These are phyloP conservation scores for Astrephomene gubernaculifera DNA, from an alignment of 139 green algal genomes.

Conservation along the genomic window DNA sequence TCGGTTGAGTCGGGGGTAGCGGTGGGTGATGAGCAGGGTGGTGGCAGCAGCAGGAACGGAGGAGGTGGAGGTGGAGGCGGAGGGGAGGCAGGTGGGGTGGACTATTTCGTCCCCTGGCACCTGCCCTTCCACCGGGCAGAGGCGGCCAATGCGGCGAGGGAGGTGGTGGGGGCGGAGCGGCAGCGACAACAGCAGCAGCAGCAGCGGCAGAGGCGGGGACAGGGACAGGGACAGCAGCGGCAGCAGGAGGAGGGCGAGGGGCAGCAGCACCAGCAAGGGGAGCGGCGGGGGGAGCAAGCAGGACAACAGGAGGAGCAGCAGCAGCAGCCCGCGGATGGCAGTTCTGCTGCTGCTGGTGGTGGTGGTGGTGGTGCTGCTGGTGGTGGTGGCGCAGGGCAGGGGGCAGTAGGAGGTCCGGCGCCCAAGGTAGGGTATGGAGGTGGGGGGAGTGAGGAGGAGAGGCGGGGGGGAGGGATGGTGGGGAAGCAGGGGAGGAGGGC, in stretches of 20 bases:
- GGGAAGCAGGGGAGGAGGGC: no score
- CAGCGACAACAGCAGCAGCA: neutral
- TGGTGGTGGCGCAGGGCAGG: neutral
- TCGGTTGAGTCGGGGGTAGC: neutral
- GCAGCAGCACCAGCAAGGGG: no score
- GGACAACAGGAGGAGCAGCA: no score
- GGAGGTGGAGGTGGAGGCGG: neutral
- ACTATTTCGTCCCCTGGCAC: slow-evolving; percentile 99
- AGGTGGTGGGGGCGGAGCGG: neutral
- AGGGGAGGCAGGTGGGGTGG: slow-evolving; percentile 18
- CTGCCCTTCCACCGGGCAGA: slow-evolving; percentile 90
- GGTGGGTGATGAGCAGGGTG: no score
- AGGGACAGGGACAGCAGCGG: neutral
- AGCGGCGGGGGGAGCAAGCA: no score
- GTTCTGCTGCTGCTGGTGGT: no score
- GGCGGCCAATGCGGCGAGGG: slow-evolving; percentile 40
- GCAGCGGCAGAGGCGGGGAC: neutral
- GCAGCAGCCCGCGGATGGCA: no score
- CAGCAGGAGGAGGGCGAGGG: no score
- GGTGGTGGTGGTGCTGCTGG: no score
- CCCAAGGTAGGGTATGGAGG: slow-evolving; percentile 6
- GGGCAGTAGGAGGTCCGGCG: neutral
- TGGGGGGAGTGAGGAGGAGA: no score
- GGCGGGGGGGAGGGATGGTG: no score
- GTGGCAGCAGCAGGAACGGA: neutral